These are phyloP conservation scores for Syzygium aromaticum DNA, from an alignment of 345 rosid species.

Conservation along the genomic window DNA sequence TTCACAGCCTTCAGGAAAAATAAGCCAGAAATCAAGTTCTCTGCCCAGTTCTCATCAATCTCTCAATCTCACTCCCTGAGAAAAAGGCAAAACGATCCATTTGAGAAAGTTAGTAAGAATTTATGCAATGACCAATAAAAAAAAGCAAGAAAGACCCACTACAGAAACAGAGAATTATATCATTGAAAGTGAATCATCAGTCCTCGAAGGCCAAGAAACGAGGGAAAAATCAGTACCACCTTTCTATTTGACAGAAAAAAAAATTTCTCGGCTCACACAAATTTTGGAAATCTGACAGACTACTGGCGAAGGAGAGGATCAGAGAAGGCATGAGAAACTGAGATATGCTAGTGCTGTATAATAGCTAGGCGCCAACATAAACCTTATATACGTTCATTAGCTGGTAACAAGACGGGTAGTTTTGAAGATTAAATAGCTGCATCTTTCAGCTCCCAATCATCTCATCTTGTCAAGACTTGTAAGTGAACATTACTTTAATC, in stretches of 20 bases:
- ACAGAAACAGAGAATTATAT: background rate
- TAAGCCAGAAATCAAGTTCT: background rate
- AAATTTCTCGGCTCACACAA: background rate
- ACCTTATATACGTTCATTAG: background rate
- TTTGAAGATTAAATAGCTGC: background rate
- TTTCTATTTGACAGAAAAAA: background rate
- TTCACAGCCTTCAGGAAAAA: background rate
- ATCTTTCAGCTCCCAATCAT: background rate
- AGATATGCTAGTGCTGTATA: background rate
- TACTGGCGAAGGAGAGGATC: background rate
- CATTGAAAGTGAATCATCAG: background rate
- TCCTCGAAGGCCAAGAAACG: background rate
- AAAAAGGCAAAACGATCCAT: background rate
- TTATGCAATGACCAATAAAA: background rate
- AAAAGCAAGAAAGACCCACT: background rate
- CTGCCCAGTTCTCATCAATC: background rate
- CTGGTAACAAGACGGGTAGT: background rate
- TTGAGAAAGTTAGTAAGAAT: background rate
- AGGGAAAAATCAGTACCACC: background rate
- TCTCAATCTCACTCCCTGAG: slow-evolving; percentile 10
- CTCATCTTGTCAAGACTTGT: background rate
- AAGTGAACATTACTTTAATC: background rate
- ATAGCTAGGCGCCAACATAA: background rate
- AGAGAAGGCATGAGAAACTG: background rate
- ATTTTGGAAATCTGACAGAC: background rate